Conservation (phyloP, 2,329 filamentous ascomycete species). For the Aspergillus flavus region DNA sequence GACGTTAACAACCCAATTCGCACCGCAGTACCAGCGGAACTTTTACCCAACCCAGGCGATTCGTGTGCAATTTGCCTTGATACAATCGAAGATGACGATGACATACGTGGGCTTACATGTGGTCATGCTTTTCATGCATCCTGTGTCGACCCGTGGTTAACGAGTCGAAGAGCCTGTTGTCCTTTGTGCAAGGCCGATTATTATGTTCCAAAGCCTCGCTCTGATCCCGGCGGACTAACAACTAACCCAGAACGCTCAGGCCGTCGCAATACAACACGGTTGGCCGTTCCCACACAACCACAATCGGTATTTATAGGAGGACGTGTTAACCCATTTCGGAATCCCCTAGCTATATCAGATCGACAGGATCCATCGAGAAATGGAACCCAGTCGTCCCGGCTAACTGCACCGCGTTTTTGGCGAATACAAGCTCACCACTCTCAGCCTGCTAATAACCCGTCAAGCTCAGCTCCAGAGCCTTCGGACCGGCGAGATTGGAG, state of each 20-base stretch:
- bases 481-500: neutral
- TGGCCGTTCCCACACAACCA: slow-evolving; percentile 33
- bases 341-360: neutral
- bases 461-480: neutral
- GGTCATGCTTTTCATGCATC: slow-evolving; percentile 98
- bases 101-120: slow-evolving; percentile 89
- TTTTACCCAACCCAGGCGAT: slow-evolving; percentile 80
- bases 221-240: slow-evolving; percentile 50
- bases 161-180: slow-evolving; percentile 89
- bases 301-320: slow-evolving; percentile 39
- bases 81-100: slow-evolving; percentile 89
- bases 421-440: neutral
- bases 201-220: slow-evolving; percentile 87
- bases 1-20: slow-evolving; percentile 80
- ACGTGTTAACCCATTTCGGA: slow-evolving; percentile 16
- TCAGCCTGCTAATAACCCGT: neutral
- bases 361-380: neutral
- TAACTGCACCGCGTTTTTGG: neutral
- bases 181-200: slow-evolving; percentile 98
- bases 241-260: slow-evolving; percentile 34
- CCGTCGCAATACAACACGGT: slow-evolving; percentile 30
- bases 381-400: neutral
- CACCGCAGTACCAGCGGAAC: slow-evolving; percentile 77
- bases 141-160: slow-evolving; percentile 96
- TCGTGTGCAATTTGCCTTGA: slow-evolving; percentile 97